These are phyloP conservation scores for Phytopythium vexans DNA, from an alignment of 352 stramenopile genomes.

Conservation along the genomic window DNA sequence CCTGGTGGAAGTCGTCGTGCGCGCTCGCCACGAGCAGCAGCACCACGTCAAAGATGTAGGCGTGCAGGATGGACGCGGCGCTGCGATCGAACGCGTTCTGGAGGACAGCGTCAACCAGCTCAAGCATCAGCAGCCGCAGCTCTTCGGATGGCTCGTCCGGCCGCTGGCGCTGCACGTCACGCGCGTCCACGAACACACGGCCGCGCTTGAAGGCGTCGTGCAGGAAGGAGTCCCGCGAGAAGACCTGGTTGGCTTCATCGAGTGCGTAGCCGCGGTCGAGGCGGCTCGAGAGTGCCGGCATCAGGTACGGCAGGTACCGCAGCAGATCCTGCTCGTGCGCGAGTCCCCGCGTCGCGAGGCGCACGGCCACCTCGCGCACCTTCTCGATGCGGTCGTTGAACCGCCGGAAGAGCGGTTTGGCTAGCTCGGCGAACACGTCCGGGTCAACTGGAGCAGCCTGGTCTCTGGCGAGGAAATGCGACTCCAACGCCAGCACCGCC, in stretches of 20 bases:
- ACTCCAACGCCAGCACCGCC: slow-evolving; percentile 47
- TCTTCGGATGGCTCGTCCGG: slow-evolving; percentile 74
- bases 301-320: slow-evolving; percentile 66
- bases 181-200: slow-evolving; percentile 50
- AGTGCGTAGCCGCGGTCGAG: slow-evolving; percentile 64
- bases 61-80: slow-evolving; percentile 73
- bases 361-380: slow-evolving; percentile 68
- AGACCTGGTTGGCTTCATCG: slow-evolving; percentile 75
- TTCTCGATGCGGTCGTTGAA: slow-evolving; percentile 84
- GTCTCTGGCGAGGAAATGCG: slow-evolving; percentile 27
- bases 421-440: slow-evolving; percentile 37
- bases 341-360: slow-evolving; percentile 45
- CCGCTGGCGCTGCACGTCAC: slow-evolving; percentile 20
- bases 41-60: slow-evolving; percentile 79
- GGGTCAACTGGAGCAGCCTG: slow-evolving; percentile 2
- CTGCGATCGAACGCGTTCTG: slow-evolving; percentile 40
- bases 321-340: slow-evolving; percentile 52
- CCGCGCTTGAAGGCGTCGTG: slow-evolving; percentile 76
- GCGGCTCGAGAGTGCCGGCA: slow-evolving; percentile 64
- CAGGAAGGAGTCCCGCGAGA: slow-evolving; percentile 63
- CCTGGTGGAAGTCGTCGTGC: slow-evolving; percentile 84
- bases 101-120: slow-evolving; percentile 48
- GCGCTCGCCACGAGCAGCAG: slow-evolving; percentile 66
- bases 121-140: slow-evolving; percentile 60
- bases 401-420: slow-evolving; percentile 76